Conservation (phyloP, 75 land plant genomes). For the Chamaecyparis obtusa region DNA sequence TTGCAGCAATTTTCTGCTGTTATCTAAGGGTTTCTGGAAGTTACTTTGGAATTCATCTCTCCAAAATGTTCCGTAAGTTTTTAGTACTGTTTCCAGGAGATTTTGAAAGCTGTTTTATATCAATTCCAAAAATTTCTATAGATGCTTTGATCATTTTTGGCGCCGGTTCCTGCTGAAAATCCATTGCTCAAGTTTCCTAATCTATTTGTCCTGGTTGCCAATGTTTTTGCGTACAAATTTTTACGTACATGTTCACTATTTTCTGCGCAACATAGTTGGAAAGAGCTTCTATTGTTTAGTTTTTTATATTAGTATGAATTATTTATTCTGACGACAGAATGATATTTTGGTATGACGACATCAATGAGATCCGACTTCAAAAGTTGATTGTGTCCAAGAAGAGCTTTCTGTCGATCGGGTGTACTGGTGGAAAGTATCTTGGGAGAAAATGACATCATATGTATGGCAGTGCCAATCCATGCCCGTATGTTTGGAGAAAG, state of each 20-base stretch:
- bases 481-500: too few species aligned
- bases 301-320: not conserved
- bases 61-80: not conserved
- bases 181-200: not conserved
- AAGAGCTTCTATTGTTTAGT: not conserved
- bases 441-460: not conserved
- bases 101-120: not conserved
- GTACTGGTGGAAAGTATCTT: not conserved
- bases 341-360: too few species aligned
- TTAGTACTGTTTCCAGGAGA: not conserved
- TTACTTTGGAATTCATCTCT: not conserved
- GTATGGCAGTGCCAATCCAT: too few species aligned
- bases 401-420: too few species aligned
- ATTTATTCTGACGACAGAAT: too few species aligned
- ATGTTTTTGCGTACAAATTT: not conserved
- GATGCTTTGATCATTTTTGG: not conserved
- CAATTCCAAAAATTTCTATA: not conserved
- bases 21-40: not conserved
- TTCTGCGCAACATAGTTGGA: not conserved
- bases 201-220: not conserved
- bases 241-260: not conserved
- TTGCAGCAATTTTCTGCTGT: not conserved
- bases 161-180: not conserved
- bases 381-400: too few species aligned
- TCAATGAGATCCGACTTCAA: too few species aligned